A percentile compares a stretch with the other conserved stretches of the same genome.
These are phyloP conservation scores for Cucurbita maxima DNA, from an alignment of 306 rosid species.

Conservation along the genomic window DNA sequence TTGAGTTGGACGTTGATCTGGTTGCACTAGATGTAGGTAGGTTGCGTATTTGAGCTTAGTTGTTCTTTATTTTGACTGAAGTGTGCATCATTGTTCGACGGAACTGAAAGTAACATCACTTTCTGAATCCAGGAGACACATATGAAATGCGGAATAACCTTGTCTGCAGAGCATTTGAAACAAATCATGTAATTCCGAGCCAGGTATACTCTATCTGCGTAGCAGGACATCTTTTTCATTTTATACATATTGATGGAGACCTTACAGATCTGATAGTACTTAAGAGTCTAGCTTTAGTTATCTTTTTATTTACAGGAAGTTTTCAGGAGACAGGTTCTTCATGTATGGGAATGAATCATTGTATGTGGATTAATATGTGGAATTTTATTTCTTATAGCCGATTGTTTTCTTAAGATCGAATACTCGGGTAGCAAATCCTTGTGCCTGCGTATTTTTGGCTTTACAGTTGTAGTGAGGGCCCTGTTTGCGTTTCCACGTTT, in stretches of 20 bases:
- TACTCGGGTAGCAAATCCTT: not conserved
- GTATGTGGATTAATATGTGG: not conserved
- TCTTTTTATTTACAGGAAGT: not conserved
- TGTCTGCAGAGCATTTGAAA: constrained; percentile 85
- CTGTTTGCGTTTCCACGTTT: not conserved
- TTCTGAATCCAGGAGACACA: constrained; percentile 72
- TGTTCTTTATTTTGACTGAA: constrained; percentile 1
- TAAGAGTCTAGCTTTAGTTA: not conserved
- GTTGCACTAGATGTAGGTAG: constrained; percentile 81
- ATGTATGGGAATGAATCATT: not conserved
- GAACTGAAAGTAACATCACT: constrained; percentile 7
- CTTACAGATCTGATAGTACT: not conserved
- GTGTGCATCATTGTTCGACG: not conserved
- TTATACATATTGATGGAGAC: not conserved
- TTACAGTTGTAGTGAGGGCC: not conserved
- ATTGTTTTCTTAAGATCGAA: not conserved
- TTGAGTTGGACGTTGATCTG: constrained; percentile 62
- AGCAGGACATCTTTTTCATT: not conserved
- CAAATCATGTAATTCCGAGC: constrained; percentile 84
- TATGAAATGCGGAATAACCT: constrained; percentile 76
- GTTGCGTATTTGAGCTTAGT: constrained; percentile 15
- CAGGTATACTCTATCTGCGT: constrained; percentile 36
- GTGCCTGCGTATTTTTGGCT: not conserved
- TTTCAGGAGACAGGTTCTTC: not conserved
- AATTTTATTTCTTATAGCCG: not conserved